Base-by-base conservation (phyloP, 495 filamentous ascomycete genomes). In the Pseudevernia furfuracea region DNA sequence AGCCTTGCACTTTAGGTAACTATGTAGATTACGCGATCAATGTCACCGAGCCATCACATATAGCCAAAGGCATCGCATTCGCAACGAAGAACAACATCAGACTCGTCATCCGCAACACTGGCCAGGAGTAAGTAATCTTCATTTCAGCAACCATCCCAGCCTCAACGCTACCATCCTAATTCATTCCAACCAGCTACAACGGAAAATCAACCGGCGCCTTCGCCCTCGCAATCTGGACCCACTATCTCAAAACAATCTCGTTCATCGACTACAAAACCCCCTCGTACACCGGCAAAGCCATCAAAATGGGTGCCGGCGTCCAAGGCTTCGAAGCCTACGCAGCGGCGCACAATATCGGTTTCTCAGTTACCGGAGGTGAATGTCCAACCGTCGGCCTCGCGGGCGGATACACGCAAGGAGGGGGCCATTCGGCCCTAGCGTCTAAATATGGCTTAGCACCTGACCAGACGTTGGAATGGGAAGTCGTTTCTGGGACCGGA, bases 71-170 rank as follows among this genome's bases (percentile, higher is more conserved):
- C 0, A 78, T 89, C 30, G 84, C 84, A 67, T 89, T 87, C 74
- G 86, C 86, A 5, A 75, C 79, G 44, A 81, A 86, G 25, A 75
- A 75, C 36, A 80, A 82, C 25, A 62, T 89, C 1, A 75, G 86
- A 49, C 73, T 90, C 3, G 75, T 85, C 0, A 78, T 89, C 61
- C 87, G 87, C 77, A 89, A 88, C 67, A 91, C 88, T 2, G 88
- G 87, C 43, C 88, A 89, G 63, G 85, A 87, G 66, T 67, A 64
- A 30, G 61, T 53, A n/a, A n/a, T n/a, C n/a, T n/a, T n/a, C n/a
- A 38, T 6, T 36, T 17, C 32, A 7, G n/a, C n/a, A 10, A 53
- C 15, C 41, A 44, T 1, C 41, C 41, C 41, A 44, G 4, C 15
- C 32, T 30, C 12, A n/a, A 43, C 7, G 14, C 38, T 53, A 44